Base-by-base conservation (phyloP, 371 early-diverging fungal species). In the Mortierella sp. region DNA sequence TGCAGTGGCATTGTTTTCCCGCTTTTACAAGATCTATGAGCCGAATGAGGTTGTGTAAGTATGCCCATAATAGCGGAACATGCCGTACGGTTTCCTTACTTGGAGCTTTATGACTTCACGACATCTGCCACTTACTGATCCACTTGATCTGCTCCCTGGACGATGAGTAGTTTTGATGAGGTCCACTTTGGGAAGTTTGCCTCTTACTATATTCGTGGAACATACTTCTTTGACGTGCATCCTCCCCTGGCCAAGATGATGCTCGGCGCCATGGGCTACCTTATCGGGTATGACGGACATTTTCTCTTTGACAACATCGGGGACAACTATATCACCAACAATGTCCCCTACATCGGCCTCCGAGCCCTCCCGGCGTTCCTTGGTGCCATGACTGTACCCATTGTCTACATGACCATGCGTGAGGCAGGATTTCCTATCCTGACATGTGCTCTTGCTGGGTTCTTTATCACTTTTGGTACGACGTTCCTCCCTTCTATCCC, bases 111-210 rank as follows among this genome's bases (percentile, higher is more conserved):
- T 14, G 1, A 17, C 37, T 37, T 32, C 41, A 11, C 12, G 19
- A 28, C 24, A n/a, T n/a, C n/a, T n/a, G n/a, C n/a, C 31, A 30
- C 32, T 15, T 30, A 23, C 28, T 58, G 2, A 41, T 6, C 26
- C 26, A 2, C 17, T 24, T 11, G 30, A 23, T 47, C 27, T 26
- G 3, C 31, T 26, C 4, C 49, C 19, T 27, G 27, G 15, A 34
- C 9, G 17, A 3, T 21, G 17, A 44, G 17, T 61, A 89, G 89
- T 2, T 90, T 89, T 71, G 90, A 91, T 82, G 99, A 99, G 82
- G 99, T 99, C 9, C 99, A 99, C 78, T 99, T 99, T 88, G 99
- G 99, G 56, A 96, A 97, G 79, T 99, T 98, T 82, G 95, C 97
- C n/a, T 87, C 91, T 23, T 93, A 94, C 76, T 99, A 99, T 76